Conservation (phyloP, 108 stramenopile genomes). For the Schizochytrium sp. region DNA sequence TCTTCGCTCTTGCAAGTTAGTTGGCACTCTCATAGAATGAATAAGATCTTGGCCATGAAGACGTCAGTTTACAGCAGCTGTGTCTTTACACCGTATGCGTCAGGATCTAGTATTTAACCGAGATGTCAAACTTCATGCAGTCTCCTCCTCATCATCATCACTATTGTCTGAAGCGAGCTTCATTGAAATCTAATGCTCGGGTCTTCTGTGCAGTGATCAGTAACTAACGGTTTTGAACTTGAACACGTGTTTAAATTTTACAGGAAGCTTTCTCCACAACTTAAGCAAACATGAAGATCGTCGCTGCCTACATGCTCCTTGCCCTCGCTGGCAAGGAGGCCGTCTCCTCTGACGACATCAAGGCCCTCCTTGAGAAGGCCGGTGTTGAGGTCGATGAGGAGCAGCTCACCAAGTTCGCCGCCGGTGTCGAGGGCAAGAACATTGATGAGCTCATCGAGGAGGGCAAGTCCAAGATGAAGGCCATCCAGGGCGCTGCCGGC, state of each 20-base stretch:
- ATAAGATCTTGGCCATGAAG: no score
- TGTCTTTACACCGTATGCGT: no score
- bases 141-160: no score
- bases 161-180: no score
- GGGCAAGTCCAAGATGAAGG: conserved; percentile 47
- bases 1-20: no score
- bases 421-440: conserved; percentile 55
- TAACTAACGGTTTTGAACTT: no score
- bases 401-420: background rate
- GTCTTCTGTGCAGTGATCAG: no score
- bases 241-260: background rate
- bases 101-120: no score
- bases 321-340: conserved; percentile 58
- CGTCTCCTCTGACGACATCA: conserved; percentile 58
- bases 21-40: no score
- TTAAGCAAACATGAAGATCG: conserved; percentile 53
- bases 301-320: conserved; percentile 60
- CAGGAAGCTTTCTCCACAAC: conserved; percentile 8
- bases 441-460: background rate
- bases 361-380: conserved; percentile 56
- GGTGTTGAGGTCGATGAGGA: conserved; percentile 56
- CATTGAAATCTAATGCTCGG: no score
- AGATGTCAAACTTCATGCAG: no score
- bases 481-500: conserved; percentile 61
- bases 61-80: no score